Evolutionary conservation across 441 rosid genomes (phyloP), one percentile per base, ranked within the genome.

Genomic region (Erodium moschatum): DNA sequence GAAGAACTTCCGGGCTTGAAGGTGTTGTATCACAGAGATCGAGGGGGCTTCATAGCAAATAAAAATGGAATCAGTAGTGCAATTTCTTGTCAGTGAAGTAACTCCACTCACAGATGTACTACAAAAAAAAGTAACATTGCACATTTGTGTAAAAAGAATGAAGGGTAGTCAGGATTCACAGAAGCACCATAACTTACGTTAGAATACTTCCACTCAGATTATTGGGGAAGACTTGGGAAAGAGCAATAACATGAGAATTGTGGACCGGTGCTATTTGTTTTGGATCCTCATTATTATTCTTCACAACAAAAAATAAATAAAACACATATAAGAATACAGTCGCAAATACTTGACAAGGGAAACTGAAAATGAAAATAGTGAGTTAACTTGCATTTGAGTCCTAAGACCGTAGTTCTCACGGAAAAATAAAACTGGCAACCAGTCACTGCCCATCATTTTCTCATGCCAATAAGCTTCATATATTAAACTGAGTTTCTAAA

Each of bases 161-260:
- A 11, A 54, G 6, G 60, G 54, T 65, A 15, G 27, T 24, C 42
- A 29, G 75, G 15, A 64, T 33, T 66, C 72, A 67, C 15, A 56
- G 29, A 76, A 74, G 72, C 52, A 65, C 13, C 19, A 75, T 70
- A 63, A 77, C 98, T 87, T 87, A 96, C 98, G 90, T 88, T 71
- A 87, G 81, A 67, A 80, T 44, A 65, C 81, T 78, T 73, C 97
- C 98, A 81, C 85, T 91, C 67, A 77, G 83, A 84, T 87, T 90
- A 84, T 83, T 96, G 6, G 95, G 92, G 80, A 86, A 87, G 74
- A 80, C 92, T 87, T 89, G 96, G 73, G 95, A 82, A 65, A 96
- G 90, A 73, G 99, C 91, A 80, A 81, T 74, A 74, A 75, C 75
- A 74, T 96, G 99, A 78, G 99, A 96, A 83, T 79, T 82, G 85